phyloP scores from a whole-genome alignment of 495 filamentous ascomycete species.

The Lasiosphaeria miniovina region DNA sequence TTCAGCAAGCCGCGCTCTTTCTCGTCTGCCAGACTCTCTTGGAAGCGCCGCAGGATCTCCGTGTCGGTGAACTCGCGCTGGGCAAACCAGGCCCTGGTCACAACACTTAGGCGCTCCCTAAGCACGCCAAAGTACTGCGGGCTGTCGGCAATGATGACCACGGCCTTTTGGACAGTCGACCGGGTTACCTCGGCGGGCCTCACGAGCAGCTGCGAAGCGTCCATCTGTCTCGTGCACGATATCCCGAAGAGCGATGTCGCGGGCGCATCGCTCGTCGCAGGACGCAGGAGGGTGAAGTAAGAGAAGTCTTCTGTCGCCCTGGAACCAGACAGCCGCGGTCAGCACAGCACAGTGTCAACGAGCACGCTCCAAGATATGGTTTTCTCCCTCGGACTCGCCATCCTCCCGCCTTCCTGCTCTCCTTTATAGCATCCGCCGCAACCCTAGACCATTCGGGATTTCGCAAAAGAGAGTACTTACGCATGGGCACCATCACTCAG shows the following conservation, averaged over 20 bases:
- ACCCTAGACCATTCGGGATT: not conserved
- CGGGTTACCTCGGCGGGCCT: slow-evolving; percentile 86
- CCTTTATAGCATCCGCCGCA: too few species aligned
- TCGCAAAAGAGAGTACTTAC: slow-evolving; percentile 49
- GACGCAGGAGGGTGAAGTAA: slow-evolving; percentile 88
- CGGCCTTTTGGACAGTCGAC: slow-evolving; percentile 95
- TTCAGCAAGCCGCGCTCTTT: slow-evolving; percentile 59
- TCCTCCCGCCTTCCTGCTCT: too few species aligned
- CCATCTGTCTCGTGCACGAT: slow-evolving; percentile 88
- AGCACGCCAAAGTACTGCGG: slow-evolving; percentile 77
- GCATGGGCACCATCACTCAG: slow-evolving; percentile 92
- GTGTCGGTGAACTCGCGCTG: slow-evolving; percentile 72
- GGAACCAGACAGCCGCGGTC: slow-evolving; percentile 11
- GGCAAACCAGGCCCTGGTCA: slow-evolving; percentile 94
- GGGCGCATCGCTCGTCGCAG: slow-evolving; percentile 53
- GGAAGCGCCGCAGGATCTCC: slow-evolving; percentile 69
- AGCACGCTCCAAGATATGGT: not conserved
- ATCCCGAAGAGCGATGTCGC: slow-evolving; percentile 93
- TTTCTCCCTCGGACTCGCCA: not conserved
- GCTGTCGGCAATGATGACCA: slow-evolving; percentile 92
- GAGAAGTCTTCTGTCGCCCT: slow-evolving; percentile 93
- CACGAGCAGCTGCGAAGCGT: slow-evolving; percentile 70
- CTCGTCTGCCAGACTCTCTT: slow-evolving; percentile 74
- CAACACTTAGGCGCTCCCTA: slow-evolving; percentile 79
- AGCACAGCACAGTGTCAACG: not conserved